Evolutionary conservation across 1,139 yeast species (phyloP), one percentile per base, ranked within the genome.

Genomic region (Geotrichum phurueaensis): DNA sequence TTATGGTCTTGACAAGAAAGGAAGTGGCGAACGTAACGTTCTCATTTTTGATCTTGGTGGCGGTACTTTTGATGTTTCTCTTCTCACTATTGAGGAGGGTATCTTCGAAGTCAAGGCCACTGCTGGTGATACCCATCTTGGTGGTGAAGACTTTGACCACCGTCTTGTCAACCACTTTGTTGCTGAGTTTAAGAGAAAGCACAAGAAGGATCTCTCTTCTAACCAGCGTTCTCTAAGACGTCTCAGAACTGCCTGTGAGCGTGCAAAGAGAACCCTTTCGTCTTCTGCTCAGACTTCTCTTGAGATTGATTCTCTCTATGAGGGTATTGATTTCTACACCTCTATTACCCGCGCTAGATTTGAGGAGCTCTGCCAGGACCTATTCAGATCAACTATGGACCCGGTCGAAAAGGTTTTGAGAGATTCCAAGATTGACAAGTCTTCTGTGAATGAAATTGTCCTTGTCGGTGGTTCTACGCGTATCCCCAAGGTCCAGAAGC

Each of bases 381-480:
- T 92, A 76, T 94, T 94, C 94, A 89, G 94, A 81, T 87, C 96
- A 68, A 92, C 98, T 73, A 81, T 92, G 76, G 96, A 89, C 73
- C 98, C 98, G 74, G 98, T 92, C 76, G 98, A 92, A 83, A 91
- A 90, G 84, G 98, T 94, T 73, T 86, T 94, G 80, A 88, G 88
- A 82, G 99, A 94, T 78, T 87, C 98, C 73, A 89, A 90, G 85
- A 82, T 89, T 74, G 82, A 87, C 79, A 92, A 92, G 86, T 79
- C 92, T 65, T 83, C 83, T 72, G 95, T 94, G 73, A 87, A 94
- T 78, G 98, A 92, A 82, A 92, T 92, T 77, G 99, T 92, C 77
- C 84, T 94, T 72, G 99, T 94, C 73, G 99, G 99, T 86, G 99
- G 99, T 85, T 94, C 99, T 70, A 94, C 99, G 79, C 92, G 98